phyloP scores from a whole-genome alignment of 2,329 filamentous ascomycete genomes.

The Aphanoascus verrucosus region DNA sequence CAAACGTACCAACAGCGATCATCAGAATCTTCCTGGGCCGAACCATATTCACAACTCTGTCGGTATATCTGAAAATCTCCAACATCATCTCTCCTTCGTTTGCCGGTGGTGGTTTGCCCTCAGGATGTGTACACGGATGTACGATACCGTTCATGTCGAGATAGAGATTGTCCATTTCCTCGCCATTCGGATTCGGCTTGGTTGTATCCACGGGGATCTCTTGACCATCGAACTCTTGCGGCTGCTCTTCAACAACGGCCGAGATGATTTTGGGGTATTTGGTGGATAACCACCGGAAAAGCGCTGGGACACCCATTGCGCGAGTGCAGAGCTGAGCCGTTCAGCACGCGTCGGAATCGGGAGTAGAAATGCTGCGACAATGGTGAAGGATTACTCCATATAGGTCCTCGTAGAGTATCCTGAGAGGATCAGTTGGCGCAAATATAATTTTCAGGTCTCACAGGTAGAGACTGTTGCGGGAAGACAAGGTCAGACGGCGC shows the following conservation, averaged over 20 bases:
- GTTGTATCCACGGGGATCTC: slow-evolving; percentile 77
- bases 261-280: slow-evolving; percentile 98
- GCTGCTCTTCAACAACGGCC: slow-evolving; percentile 74
- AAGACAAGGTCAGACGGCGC: not conserved
- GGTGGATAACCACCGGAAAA: slow-evolving; percentile 91
- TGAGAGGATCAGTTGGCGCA: not conserved
- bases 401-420: not conserved
- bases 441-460: not conserved
- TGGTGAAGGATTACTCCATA: not conserved
- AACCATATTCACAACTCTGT: slow-evolving; percentile 97
- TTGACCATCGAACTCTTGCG: slow-evolving; percentile 70
- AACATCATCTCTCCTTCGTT: slow-evolving; percentile 99
- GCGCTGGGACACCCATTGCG: slow-evolving; percentile 82
- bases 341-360: not conserved
- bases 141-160: slow-evolving; percentile 99
- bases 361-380: not conserved
- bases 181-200: slow-evolving; percentile 83
- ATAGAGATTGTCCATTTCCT: slow-evolving; percentile 96
- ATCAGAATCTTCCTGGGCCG: slow-evolving; percentile 89
- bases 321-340: not conserved
- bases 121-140: slow-evolving; percentile 94
- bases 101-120: slow-evolving; percentile 78
- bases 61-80: slow-evolving; percentile 96
- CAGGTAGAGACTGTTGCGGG: not conserved
- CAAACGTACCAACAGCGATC: slow-evolving; percentile 72